These are phyloP conservation scores for Setomelanomma holmii DNA, from an alignment of 2,329 filamentous ascomycete genomes.

Conservation along the genomic window DNA sequence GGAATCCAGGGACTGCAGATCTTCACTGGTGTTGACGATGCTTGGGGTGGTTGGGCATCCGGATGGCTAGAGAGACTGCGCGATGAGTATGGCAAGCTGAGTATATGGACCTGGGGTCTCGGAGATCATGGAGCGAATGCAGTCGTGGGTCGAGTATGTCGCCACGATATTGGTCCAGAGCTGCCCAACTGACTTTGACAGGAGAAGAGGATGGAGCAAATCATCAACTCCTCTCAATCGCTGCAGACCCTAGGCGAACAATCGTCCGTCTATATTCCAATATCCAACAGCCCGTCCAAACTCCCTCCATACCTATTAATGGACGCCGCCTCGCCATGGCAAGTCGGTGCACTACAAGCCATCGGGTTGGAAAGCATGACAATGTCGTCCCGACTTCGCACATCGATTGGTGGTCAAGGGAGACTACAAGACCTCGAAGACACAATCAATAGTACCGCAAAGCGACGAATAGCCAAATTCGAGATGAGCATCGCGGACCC, in stretches of 20 bases:
- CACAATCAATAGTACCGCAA: constrained; percentile 76
- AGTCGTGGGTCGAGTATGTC: constrained; percentile 52
- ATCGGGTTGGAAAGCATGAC: constrained; percentile 80
- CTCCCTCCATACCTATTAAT: constrained; percentile 67
- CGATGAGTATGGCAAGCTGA: constrained; percentile 90
- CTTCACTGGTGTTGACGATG: constrained; percentile 61
- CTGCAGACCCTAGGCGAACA: constrained; percentile 72
- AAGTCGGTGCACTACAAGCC: constrained; percentile 77
- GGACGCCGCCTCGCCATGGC: constrained; percentile 74
- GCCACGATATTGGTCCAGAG: too few species aligned
- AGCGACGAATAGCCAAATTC: constrained; percentile 78
- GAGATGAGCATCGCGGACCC: constrained; percentile 67
- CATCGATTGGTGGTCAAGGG: constrained; percentile 49
- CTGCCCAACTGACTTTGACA: constrained; percentile 34
- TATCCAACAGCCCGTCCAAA: constrained; percentile 65
- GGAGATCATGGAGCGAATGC: constrained; percentile 62
- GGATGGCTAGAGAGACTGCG: constrained; percentile 68
- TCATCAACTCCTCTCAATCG: constrained; percentile 77
- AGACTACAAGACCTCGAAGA: constrained; percentile 70
- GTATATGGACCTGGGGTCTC: constrained; percentile 85
- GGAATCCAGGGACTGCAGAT: constrained; percentile 85
- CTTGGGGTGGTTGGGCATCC: constrained; percentile 57
- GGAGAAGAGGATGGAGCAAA: constrained; percentile 69
- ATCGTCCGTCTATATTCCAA: constrained; percentile 78
- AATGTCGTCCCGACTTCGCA: constrained; percentile 73